Conservation (phyloP, 2,329 filamentous ascomycete genomes). For the Diaporthe destruens region DNA sequence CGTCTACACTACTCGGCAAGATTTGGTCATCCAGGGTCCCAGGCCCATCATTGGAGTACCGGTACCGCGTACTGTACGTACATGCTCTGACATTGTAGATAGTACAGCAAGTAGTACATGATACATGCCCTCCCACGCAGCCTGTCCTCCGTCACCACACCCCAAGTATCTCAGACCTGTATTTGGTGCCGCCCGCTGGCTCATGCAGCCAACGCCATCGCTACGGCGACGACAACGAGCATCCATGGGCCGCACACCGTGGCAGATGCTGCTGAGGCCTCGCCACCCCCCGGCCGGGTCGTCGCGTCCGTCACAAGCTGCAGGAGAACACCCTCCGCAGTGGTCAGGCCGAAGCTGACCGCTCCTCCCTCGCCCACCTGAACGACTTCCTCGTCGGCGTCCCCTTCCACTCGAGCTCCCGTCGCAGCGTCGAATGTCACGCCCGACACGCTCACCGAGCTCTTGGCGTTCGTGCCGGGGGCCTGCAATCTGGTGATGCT, state of each 20-base stretch:
- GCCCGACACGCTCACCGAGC: constrained; percentile 49
- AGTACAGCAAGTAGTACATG: too few species aligned
- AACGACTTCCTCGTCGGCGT: constrained; percentile 44
- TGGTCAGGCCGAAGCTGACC: constrained; percentile 45
- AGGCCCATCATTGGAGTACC: background rate
- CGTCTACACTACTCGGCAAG: background rate
- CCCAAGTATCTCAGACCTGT: too few species aligned
- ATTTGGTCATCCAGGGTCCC: background rate
- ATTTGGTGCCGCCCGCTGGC: too few species aligned
- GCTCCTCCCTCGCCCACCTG: constrained; percentile 47
- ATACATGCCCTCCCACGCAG: too few species aligned
- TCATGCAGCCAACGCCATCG: background rate
- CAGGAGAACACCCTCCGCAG: constrained; percentile 51
- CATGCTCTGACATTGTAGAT: background rate
- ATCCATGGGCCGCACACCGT: constrained; percentile 8
- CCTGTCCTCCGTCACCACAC: too few species aligned
- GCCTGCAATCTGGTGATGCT: constrained; percentile 47
- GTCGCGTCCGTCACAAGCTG: constrained; percentile 43
- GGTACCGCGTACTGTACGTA: background rate
- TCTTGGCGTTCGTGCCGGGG: constrained; percentile 54
- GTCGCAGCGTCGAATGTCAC: constrained; percentile 49
- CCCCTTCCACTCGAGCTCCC: constrained; percentile 44
- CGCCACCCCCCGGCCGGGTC: background rate
- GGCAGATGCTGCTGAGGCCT: background rate
- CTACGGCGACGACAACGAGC: background rate